Conservation (phyloP, 2,329 filamentous ascomycete genomes). For the Sporothrix mexicana region DNA sequence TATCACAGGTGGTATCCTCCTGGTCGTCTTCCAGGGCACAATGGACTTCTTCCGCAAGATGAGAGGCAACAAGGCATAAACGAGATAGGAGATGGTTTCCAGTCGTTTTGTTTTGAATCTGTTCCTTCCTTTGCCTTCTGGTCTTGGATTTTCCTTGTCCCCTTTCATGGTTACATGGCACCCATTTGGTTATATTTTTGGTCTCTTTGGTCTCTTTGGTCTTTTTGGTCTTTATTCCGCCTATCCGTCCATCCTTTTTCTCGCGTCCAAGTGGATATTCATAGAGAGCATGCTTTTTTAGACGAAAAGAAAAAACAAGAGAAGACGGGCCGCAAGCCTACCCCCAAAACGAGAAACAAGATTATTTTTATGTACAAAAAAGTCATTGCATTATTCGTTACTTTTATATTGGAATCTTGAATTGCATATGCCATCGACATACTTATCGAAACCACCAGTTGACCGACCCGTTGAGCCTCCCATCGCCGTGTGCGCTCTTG, state of each 20-base stretch:
- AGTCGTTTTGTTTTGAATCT: background rate
- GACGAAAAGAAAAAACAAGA: slow-evolving; percentile 18
- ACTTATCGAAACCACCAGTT: slow-evolving; percentile 80
- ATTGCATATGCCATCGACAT: background rate
- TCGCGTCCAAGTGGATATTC: slow-evolving; percentile 4
- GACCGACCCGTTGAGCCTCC: slow-evolving; percentile 52
- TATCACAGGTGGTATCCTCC: slow-evolving; percentile 67
- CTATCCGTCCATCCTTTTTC: background rate
- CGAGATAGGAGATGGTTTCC: background rate
- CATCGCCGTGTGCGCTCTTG: slow-evolving; percentile 60
- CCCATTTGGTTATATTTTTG: background rate
- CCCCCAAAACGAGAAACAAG: background rate
- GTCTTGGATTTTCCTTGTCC: background rate
- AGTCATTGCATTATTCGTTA: slow-evolving; percentile 6
- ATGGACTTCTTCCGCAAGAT: slow-evolving; percentile 90
- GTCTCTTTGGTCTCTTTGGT: too few relatives aligned
- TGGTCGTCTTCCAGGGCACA: slow-evolving; percentile 85
- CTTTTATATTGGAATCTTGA: too few relatives aligned
- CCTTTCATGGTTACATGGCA: slow-evolving; percentile 14
- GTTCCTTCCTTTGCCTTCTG: background rate
- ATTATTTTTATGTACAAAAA: background rate
- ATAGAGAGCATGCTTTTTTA: slow-evolving; percentile 26
- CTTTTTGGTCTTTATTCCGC: background rate
- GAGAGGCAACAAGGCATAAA: slow-evolving; percentile 41
- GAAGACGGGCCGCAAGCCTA: background rate